Evolutionary conservation across 495 filamentous ascomycete genomes (phyloP).

Genomic region (Letharia lupina): DNA sequence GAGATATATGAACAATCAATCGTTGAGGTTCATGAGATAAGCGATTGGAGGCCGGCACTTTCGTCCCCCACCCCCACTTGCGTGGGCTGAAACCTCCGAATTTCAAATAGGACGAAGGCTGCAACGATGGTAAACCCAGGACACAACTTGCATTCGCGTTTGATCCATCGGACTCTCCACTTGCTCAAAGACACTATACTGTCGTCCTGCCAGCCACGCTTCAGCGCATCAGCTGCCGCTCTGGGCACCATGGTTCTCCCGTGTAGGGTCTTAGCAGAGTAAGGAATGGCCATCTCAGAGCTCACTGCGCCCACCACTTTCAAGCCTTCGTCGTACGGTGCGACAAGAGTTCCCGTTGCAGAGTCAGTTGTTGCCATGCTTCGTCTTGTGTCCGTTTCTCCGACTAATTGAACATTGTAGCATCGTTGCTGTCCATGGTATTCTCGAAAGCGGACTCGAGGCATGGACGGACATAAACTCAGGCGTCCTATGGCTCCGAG

Average conservation of each 20-base stretch:
- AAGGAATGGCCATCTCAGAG: slow-evolving; percentile 6
- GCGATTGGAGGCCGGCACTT: too few species aligned
- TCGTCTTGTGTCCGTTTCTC: background rate
- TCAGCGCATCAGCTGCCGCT: too few species aligned
- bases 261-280: background rate
- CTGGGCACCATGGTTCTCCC: background rate
- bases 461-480: slow-evolving; percentile 9
- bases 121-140: too few species aligned
- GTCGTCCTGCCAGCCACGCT: too few species aligned
- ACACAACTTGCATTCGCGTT: too few species aligned
- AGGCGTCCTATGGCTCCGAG: slow-evolving; percentile 14
- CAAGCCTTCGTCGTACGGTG: background rate
- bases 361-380: background rate
- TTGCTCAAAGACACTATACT: too few species aligned
- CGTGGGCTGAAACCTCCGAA: too few species aligned
- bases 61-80: too few species aligned
- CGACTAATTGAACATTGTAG: background rate
- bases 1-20: too few species aligned
- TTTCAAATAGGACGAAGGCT: too few species aligned
- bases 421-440: background rate
- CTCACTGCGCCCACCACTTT: background rate
- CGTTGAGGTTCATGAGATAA: too few species aligned
- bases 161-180: too few species aligned
- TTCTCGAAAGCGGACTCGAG: slow-evolving; percentile 2
- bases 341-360: background rate